Evolutionary conservation across 805 yeast species (phyloP).

Genomic region (Saturnispora bothae): DNA sequence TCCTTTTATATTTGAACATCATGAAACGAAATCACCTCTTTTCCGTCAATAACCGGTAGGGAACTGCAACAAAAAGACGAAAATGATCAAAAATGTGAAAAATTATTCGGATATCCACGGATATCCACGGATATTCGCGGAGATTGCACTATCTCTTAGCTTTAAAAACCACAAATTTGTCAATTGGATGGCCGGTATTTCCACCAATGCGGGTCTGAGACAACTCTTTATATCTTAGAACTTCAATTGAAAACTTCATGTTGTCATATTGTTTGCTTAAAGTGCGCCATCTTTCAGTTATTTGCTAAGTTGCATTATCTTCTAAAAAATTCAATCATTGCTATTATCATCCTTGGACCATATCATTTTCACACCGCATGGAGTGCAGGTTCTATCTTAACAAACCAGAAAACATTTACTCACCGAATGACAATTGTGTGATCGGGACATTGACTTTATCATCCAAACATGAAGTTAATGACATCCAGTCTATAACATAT

Average conservation of each 20-base stretch:
- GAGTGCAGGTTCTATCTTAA: conserved; percentile 1
- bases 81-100: not conserved
- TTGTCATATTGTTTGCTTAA: too few species aligned
- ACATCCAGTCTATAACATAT: not conserved
- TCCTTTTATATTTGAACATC: too few species aligned
- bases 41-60: too few species aligned
- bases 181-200: too few species aligned
- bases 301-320: too few species aligned
- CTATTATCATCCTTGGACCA: not conserved
- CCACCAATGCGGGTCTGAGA: too few species aligned
- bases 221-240: too few species aligned
- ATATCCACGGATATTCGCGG: not conserved
- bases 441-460: conserved; percentile 1
- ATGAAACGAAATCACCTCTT: too few species aligned
- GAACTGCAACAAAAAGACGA: too few species aligned
- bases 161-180: not conserved
- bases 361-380: not conserved
- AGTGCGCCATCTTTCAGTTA: too few species aligned
- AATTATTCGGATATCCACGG: not conserved
- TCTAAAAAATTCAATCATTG: not conserved
- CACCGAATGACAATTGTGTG: not conserved
- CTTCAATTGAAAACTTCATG: too few species aligned
- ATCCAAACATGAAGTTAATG: not conserved
- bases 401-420: not conserved
- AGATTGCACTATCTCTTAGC: too few species aligned